Evolutionary conservation across 2,329 filamentous ascomycete genomes (phyloP).

Genomic region (Exophiala xenobiotica): DNA sequence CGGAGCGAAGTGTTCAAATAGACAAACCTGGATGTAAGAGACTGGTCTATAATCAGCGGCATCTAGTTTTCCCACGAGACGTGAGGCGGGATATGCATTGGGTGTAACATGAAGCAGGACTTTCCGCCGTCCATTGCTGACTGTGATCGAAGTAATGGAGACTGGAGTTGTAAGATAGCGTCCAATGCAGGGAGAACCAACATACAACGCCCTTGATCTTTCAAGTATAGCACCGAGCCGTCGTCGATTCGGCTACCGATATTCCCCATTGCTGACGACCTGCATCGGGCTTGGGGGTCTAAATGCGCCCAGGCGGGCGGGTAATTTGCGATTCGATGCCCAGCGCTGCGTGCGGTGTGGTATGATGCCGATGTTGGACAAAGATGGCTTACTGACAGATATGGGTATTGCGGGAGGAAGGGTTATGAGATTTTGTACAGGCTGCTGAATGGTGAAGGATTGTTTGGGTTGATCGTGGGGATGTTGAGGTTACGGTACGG

Average conservation of each 20-base stretch:
- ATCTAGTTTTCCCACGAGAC: conserved; percentile 71
- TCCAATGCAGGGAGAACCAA: conserved; percentile 31
- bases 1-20: background rate
- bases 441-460: conserved; percentile 1
- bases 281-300: conserved; percentile 10
- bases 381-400: conserved; percentile 7
- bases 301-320: conserved; percentile 20
- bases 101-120: conserved; percentile 75
- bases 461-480: background rate
- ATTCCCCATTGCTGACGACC: conserved; percentile 69
- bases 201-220: conserved; percentile 89
- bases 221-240: conserved; percentile 73
- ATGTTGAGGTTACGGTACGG: background rate
- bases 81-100: conserved; percentile 82
- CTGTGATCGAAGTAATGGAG: conserved; percentile 76
- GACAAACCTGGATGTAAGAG: conserved; percentile 83
- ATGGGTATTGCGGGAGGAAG: background rate
- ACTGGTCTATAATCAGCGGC: conserved; percentile 71
- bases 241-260: conserved; percentile 88
- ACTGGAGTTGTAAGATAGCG: conserved; percentile 56
- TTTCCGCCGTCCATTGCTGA: conserved; percentile 77
- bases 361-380: conserved; percentile 11
- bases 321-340: background rate
- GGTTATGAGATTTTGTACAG: conserved; percentile 8
- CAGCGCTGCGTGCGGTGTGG: background rate